Evolutionary conservation across 1,284 basidiomycete genomes (phyloP).

Genomic region (Microbotryomycetes sp.): DNA sequence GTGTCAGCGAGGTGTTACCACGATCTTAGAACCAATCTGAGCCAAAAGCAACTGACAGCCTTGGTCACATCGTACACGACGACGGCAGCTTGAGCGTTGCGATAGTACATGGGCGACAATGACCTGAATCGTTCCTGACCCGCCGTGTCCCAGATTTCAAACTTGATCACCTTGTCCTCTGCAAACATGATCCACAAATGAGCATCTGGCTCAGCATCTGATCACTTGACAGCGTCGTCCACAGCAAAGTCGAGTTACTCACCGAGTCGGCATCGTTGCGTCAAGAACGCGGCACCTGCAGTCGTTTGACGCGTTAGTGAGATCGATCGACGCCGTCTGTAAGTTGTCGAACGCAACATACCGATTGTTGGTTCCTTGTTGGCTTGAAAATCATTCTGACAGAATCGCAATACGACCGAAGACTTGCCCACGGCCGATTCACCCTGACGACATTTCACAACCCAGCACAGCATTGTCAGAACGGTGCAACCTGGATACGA

Average conservation of each 20-base stretch:
- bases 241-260: too few relatives aligned
- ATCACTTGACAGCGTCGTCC: not conserved
- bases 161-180: constrained; percentile 84
- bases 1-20: not conserved
- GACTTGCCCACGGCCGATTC: constrained; percentile 99
- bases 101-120: constrained; percentile 85
- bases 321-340: not conserved
- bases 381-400: constrained; percentile 87
- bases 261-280: constrained; percentile 75
- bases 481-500: not conserved
- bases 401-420: constrained; percentile 96
- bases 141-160: constrained; percentile 95
- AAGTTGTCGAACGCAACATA: constrained; percentile 49
- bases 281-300: constrained; percentile 44
- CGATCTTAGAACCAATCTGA: not conserved
- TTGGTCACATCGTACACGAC: constrained; percentile 98
- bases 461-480: not conserved
- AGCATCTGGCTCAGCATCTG: not conserved
- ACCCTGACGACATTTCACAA: constrained; percentile 50
- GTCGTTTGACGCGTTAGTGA: not conserved
- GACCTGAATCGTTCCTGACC: constrained; percentile 93
- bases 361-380: constrained; percentile 99
- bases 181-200: constrained; percentile 15
- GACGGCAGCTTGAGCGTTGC: constrained; percentile 95
- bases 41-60: constrained; percentile 43